Evolutionary conservation across 2,329 filamentous ascomycete genomes (phyloP).

Genomic region (Claviceps fusiformis): DNA sequence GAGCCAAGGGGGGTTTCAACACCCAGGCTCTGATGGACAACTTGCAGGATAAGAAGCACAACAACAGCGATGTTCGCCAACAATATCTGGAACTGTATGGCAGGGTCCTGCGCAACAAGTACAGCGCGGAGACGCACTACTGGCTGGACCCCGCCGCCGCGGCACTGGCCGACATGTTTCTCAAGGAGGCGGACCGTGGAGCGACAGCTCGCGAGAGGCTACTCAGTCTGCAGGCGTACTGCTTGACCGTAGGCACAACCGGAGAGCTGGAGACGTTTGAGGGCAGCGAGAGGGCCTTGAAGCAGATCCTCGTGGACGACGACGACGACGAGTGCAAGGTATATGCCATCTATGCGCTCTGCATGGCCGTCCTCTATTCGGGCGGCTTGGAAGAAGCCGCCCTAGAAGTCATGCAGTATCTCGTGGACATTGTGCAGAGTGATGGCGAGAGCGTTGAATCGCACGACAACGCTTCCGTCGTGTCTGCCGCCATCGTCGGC

Average conservation of each 20-base stretch:
- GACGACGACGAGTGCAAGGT: slow-evolving; percentile 51
- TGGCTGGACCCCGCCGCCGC: slow-evolving; percentile 43
- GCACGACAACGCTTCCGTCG: slow-evolving; percentile 54
- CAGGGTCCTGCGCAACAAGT: slow-evolving; percentile 39
- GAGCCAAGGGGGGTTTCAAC: slow-evolving; percentile 48
- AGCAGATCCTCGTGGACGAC: slow-evolving; percentile 29
- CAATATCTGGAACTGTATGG: slow-evolving; percentile 20
- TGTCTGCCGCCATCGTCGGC: slow-evolving; percentile 60
- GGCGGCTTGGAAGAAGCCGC: slow-evolving; percentile 57
- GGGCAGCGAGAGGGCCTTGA: slow-evolving; percentile 15
- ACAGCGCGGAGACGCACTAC: slow-evolving; percentile 19
- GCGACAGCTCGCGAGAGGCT: slow-evolving; percentile 55
- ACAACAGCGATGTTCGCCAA: slow-evolving; percentile 58
- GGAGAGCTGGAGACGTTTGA: slow-evolving; percentile 38
- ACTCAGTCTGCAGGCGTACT: slow-evolving; percentile 58
- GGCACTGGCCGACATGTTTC: slow-evolving; percentile 48
- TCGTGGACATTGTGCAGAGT: slow-evolving; percentile 65
- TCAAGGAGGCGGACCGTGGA: slow-evolving; percentile 57
- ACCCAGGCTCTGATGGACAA: slow-evolving; percentile 51
- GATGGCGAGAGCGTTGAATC: slow-evolving; percentile 64
- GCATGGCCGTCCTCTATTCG: slow-evolving; percentile 60
- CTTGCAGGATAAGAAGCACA: slow-evolving; percentile 63
- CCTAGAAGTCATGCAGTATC: slow-evolving; percentile 58
- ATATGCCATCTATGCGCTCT: slow-evolving; percentile 64
- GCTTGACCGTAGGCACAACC: slow-evolving; percentile 52